Evolutionary conservation across 1,284 basidiomycete genomes (phyloP), one percentile per base, ranked within the genome.

Genomic region (Moesziomyces globuligerus): DNA sequence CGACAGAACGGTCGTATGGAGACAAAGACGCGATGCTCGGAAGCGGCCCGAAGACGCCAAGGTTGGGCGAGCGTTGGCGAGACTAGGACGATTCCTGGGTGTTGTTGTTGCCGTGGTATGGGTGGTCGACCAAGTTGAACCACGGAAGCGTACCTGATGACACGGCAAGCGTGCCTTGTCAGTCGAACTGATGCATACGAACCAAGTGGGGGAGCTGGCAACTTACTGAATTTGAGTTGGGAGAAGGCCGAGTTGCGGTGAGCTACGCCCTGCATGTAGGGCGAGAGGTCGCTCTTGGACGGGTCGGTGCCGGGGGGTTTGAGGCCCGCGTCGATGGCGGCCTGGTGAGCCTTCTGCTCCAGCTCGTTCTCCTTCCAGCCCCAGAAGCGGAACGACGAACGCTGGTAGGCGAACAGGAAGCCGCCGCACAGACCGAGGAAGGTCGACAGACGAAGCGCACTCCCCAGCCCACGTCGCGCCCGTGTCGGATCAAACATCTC

Each of bases 391-490:
- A 90, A 94, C 93, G 77, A 54, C 34, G 76, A 71, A 53, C 90
- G 87, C 84, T 96, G 93, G 85, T 98, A 98, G 18, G 95, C 93
- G 55, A 95, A 84, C 76, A 98, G 83, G 87, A 98, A 98, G 8
- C 95, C 95, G 36, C 91, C 94, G 49, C 88, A 78, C 76, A 86
- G 91, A 86, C 82, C 95, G 75, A 83, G 48, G 40, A 78, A 73
- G 3, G 73, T 73, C 13, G 75, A 73, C 3, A 81, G 62, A 17
- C 78, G 74, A 45, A 80, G 43, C 7, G 74, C 74, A 10, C 70
- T 58, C 7, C 74, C 49, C n/a, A 80, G 21, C 10, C 73, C 69
- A 13, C 60, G 54, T 36, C 71, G 61, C 37, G 72, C 70, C 53
- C 73, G 60, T 41, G 80, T 78, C 23, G 79, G 74, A 40, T 78